phyloP scores from a whole-genome alignment of 306 rosid genomes.

The Sechiopsis laciniata region DNA sequence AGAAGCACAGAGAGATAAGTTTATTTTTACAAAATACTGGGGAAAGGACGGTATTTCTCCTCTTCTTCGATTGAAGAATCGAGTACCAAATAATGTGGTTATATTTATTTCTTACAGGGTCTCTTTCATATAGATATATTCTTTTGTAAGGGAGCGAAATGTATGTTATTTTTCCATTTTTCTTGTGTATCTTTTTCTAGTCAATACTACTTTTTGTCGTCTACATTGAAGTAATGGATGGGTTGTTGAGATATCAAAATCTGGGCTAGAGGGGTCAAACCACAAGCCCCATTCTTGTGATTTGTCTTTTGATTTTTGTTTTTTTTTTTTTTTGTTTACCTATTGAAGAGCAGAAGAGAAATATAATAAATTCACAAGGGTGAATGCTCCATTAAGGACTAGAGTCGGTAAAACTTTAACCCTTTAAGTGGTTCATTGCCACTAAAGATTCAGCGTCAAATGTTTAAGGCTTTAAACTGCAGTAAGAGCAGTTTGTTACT shows the following conservation, averaged over 20 bases:
- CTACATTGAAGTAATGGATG: neutral
- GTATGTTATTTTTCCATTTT: conserved; percentile 27
- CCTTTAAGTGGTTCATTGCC: neutral
- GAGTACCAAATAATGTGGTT: conserved; percentile 59
- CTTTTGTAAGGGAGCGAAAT: conserved; percentile 44
- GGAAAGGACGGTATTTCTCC: conserved; percentile 19
- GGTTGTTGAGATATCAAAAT: conserved; percentile 3
- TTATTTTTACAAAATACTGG: conserved; percentile 28
- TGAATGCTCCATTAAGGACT: neutral
- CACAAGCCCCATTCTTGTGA: conserved; percentile 10
- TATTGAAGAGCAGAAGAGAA: neutral
- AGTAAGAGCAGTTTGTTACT: neutral
- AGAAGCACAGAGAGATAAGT: conserved; percentile 47
- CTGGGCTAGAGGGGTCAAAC: neutral
- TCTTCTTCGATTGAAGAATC: conserved; percentile 38
- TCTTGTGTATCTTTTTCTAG: conserved; percentile 19
- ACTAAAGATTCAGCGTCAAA: conserved; percentile 1
- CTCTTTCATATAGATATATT: conserved; percentile 47
- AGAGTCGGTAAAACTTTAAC: neutral
- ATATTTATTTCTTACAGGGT: conserved; percentile 36
- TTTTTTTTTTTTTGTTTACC: neutral
- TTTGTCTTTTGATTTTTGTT: neutral
- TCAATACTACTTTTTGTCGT: conserved; percentile 20
- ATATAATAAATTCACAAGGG: neutral
- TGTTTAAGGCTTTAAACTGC: neutral